A percentile compares a stretch with the other conserved stretches of the same genome.
Evolutionary conservation across 805 yeast genomes (phyloP).

Genomic region (Candida krabiensis): DNA sequence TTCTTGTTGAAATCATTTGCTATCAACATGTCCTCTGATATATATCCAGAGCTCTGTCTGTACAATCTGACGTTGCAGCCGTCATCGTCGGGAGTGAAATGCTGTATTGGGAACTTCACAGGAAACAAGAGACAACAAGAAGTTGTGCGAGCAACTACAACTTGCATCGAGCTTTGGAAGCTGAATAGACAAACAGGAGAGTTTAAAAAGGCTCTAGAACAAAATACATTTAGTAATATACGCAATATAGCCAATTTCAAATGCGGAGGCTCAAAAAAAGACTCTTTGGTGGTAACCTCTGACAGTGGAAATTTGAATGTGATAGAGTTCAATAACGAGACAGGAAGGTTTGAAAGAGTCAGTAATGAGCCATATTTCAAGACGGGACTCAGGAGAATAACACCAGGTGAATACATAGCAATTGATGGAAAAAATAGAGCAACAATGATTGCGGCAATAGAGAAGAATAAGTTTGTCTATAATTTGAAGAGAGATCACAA

Average conservation of each 20-base stretch:
- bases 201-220: conserved; percentile 41
- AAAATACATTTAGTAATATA: conserved; percentile 58
- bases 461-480: conserved; percentile 70
- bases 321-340: conserved; percentile 32
- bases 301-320: conserved; percentile 76
- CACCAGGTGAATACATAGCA: conserved; percentile 73
- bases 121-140: conserved; percentile 58
- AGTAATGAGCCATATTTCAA: conserved; percentile 69
- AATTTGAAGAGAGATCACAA: conserved; percentile 52
- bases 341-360: conserved; percentile 37
- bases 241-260: conserved; percentile 53
- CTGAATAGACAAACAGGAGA: conserved; percentile 58
- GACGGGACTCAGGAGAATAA: conserved; percentile 68
- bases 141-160: conserved; percentile 56
- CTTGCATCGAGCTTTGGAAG: conserved; percentile 52
- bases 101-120: conserved; percentile 70
- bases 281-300: conserved; percentile 64
- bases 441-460: conserved; percentile 67
- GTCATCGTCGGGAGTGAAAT: conserved; percentile 51
- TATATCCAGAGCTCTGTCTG: conserved; percentile 44
- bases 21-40: conserved; percentile 21
- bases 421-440: conserved; percentile 76
- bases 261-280: conserved; percentile 52
- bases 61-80: conserved; percentile 71
- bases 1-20: too few species aligned